Conservation (phyloP, 1,139 yeast genomes). For the Candida tropicalis region DNA sequence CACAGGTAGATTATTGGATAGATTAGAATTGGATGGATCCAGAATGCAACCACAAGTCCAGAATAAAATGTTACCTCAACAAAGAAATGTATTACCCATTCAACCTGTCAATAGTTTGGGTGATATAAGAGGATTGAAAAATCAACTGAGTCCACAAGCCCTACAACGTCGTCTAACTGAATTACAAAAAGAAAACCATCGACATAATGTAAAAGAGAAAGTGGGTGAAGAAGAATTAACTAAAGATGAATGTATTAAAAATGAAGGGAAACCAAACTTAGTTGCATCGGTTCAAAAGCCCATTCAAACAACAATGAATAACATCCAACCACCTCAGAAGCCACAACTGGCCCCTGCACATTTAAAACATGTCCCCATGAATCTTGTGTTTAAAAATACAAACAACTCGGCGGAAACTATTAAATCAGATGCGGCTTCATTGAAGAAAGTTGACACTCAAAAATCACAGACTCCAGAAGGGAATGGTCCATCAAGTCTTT, state of each 20-base stretch:
- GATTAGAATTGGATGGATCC: slow-evolving; percentile 24
- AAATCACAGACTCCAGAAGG: slow-evolving; percentile 1
- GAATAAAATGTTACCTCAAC: slow-evolving; percentile 4
- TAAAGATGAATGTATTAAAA: too few relatives aligned
- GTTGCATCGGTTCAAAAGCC: slow-evolving; percentile 6
- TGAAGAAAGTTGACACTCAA: slow-evolving; percentile 12
- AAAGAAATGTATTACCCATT: slow-evolving; percentile 7
- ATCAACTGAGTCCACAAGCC: not conserved
- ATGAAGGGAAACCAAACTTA: not conserved
- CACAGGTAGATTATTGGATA: slow-evolving; percentile 32
- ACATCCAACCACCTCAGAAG: slow-evolving; percentile 2
- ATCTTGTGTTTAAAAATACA: slow-evolving; percentile 25
- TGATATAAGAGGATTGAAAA: slow-evolving; percentile 13
- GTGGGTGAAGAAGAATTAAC: not conserved
- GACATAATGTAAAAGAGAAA: not conserved
- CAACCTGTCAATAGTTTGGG: slow-evolving; percentile 12
- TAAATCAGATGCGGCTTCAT: slow-evolving; percentile 27
- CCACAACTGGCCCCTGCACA: slow-evolving; percentile 15
- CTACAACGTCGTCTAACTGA: slow-evolving; percentile 12
- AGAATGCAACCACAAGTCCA: slow-evolving; percentile 13
- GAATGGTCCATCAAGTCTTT: not conserved
- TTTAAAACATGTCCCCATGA: slow-evolving; percentile 28
- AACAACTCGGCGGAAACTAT: slow-evolving; percentile 34
- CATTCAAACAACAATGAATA: slow-evolving; percentile 1
- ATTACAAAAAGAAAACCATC: slow-evolving; percentile 3